These are phyloP conservation scores for Kingdonia uniflora DNA, from an alignment of 164 flowering plant species.

Conservation along the genomic window DNA sequence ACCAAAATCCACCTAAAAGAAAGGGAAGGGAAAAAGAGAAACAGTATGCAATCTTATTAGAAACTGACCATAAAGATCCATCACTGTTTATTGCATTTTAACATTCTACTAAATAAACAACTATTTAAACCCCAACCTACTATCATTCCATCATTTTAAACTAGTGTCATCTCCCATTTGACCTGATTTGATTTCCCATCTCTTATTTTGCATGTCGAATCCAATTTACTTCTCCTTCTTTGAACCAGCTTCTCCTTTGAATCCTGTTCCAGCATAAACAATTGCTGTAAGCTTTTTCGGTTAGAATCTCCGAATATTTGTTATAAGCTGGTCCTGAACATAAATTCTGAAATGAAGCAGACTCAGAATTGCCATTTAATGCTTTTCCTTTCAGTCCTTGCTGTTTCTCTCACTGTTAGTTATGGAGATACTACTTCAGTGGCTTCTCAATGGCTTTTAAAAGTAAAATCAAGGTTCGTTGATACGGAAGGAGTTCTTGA, in stretches of 20 bases:
- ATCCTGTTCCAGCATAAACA: neutral
- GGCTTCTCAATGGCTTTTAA: slow-evolving; percentile 56
- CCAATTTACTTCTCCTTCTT: slow-evolving; percentile 10
- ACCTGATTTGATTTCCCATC: neutral
- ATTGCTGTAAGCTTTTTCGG: neutral
- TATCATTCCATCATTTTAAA: slow-evolving; percentile 11
- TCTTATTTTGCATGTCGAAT: slow-evolving; percentile 1
- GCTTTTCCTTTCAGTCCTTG: slow-evolving; percentile 29
- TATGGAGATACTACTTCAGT: slow-evolving; percentile 20
- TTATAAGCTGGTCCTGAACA: slow-evolving; percentile 6
- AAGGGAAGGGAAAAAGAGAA: slow-evolving; percentile 7
- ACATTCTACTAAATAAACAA: slow-evolving; percentile 10
- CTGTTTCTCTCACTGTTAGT: slow-evolving; percentile 16
- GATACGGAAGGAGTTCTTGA: slow-evolving; percentile 51
- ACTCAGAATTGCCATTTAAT: slow-evolving; percentile 20
- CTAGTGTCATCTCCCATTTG: slow-evolving; percentile 9
- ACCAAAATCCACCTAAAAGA: neutral
- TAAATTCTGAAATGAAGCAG: slow-evolving; percentile 27
- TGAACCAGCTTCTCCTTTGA: too few species aligned
- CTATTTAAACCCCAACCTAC: slow-evolving; percentile 32
- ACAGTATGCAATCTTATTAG: neutral
- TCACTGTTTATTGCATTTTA: slow-evolving; percentile 10
- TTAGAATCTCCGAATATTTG: slow-evolving; percentile 7
- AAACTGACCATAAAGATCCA: slow-evolving; percentile 7
- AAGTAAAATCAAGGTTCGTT: slow-evolving; percentile 44